Evolutionary conservation across 1,284 basidiomycete species (phyloP), one percentile per base, ranked within the genome.

Genomic region (Lentinula novae-zelandiae): DNA sequence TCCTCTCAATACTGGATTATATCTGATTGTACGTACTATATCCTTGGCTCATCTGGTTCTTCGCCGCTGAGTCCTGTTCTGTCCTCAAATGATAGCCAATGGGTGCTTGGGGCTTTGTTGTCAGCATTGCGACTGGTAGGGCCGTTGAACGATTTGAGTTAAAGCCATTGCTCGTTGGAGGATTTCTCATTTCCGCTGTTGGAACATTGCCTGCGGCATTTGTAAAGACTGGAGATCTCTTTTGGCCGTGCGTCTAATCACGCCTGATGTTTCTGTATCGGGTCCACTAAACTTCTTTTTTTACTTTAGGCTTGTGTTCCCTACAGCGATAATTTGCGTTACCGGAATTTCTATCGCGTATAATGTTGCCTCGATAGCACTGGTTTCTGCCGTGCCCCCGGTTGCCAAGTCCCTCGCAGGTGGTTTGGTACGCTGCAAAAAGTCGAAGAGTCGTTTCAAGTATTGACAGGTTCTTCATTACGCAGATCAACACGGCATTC

Each of bases 401-500:
- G 57, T 53, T 9, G 61, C 61, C 5, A 62, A 62, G 40, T 62
- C 61, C 5, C 49, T 62, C 13, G 61, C 61, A 22, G 61, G 61
- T 15, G 61, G 61, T 33, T 31, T 62, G 27, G 61, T 56, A 44
- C 15, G 61, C 55, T 6, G 7, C 17, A 22, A n/a, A 48, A 20
- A 27, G 2, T 1, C 34, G 9, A 20, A 39, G 2, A 50, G 13
- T 34, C 13, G 15, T 4, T 27, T 13, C 27, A 27, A 27, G 27
- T 27, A 27, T 27, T 27, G 27, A 34, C 20, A 22, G 22, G 10
- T 33, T n/a, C 9, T 27, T 22, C 12, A 22, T n/a, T 51, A 2
- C 22, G 33, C n/a, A 62, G 61, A 62, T 62, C 9, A 62, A 62
- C 52, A 62, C 61, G 2, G 61, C 61, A 4, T 62, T 62, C 31